Evolutionary conservation across 1,139 yeast species (phyloP).

Genomic region (Hanseniaspora sp.): DNA sequence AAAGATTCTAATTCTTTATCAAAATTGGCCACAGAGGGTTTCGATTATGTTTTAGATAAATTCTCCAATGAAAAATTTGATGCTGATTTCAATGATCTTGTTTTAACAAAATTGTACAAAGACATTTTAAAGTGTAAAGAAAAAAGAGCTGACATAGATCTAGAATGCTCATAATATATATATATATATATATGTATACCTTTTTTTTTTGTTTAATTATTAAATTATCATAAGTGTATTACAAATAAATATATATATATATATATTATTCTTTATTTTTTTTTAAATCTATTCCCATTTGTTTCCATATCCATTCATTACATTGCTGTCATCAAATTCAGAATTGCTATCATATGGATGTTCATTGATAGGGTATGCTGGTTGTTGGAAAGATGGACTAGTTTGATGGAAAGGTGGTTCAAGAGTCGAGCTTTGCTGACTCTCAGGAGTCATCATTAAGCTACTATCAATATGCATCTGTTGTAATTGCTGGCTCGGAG

Average conservation of each 20-base stretch:
- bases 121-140: constrained; percentile 2
- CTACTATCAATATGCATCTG: background rate
- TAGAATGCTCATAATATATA: constrained; percentile 7
- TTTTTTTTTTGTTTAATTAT: background rate
- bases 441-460: constrained; percentile 4
- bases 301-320: constrained; percentile 10
- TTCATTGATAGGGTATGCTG: background rate
- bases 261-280: background rate
- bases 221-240: too few relatives aligned
- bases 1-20: background rate
- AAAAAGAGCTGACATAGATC: constrained; percentile 7
- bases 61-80: constrained; percentile 63
- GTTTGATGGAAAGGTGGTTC: background rate
- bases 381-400: background rate
- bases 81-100: constrained; percentile 42
- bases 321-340: constrained; percentile 13
- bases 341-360: constrained; percentile 14
- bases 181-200: background rate
- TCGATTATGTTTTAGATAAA: constrained; percentile 40
- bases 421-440: background rate
- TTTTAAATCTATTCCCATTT: constrained; percentile 7
- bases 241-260: background rate
- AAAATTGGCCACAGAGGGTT: background rate
- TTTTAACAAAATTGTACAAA: constrained; percentile 33
- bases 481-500: constrained; percentile 7